Base-by-base conservation (phyloP, 1,284 basidiomycete species). In the Takashimella tepidaria region DNA sequence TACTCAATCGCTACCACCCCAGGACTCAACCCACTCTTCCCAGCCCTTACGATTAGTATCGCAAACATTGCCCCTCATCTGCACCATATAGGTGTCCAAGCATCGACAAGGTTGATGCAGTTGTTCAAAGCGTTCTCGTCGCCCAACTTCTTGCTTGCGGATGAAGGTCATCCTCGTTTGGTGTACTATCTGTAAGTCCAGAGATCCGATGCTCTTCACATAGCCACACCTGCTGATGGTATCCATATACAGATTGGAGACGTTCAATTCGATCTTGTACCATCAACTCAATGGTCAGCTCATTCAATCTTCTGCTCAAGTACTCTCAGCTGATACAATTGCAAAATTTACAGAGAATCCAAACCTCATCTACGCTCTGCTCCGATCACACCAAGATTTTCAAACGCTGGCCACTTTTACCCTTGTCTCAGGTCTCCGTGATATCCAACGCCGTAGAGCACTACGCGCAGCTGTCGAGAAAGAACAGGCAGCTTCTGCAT, bases 131-230 rank as follows among this genome's bases (percentile, higher is more conserved):
- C 92, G 0, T 95, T 98, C 69, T 85, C 90, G 0, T 88, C 86
- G 56, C 89, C 95, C 0, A 78, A 84, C 5, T 98, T 97, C 74
- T 77, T 98, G 40, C 78, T 98, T 24, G 86, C 89, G 0, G 92
- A 97, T 60, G 92, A 97, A 74, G 89, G 91, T 5, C 89, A 98
- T 70, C 95, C 95, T 2, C 79, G 93, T 48, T 76, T 97, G 22
- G 79, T 96, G 25, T 97, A 89, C 75, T 95, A 95, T 75, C 84
- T 92, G 85, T 88, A 57, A 60, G 79, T 66, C 26, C 5, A n/a
- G 10, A 19, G 23, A 4, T 25, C 2, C 23, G 13, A 21, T 42
- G n/a, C 11, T n/a, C n/a, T n/a, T n/a, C n/a, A n/a, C n/a, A n/a
- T n/a, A n/a, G n/a, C n/a, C n/a, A n/a, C n/a, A n/a, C n/a, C n/a